These are phyloP conservation scores for Pythium aphanidermatum DNA, from an alignment of 352 stramenopile species.

Conservation along the genomic window DNA sequence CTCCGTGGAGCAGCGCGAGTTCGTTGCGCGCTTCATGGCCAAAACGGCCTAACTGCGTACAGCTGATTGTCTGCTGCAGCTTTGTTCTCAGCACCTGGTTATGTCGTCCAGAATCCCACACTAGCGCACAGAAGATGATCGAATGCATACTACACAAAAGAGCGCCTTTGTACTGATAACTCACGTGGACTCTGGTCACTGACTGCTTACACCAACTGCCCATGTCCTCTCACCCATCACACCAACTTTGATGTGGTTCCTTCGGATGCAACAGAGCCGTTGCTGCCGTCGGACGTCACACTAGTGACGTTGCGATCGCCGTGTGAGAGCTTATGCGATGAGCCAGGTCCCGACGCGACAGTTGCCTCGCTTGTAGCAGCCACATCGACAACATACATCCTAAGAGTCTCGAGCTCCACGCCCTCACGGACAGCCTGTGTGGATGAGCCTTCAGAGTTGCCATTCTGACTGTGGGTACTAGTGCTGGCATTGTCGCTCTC, in stretches of 20 bases:
- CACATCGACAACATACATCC: slow-evolving; percentile 43
- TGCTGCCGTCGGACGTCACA: slow-evolving; percentile 18
- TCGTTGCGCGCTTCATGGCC: slow-evolving; percentile 47
- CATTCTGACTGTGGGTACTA: neutral
- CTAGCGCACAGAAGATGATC: too few relatives aligned
- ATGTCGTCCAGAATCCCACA: too few relatives aligned
- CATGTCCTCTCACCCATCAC: too few relatives aligned
- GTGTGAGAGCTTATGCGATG: slow-evolving; percentile 15
- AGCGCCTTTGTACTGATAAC: too few relatives aligned
- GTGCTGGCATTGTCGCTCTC: slow-evolving; percentile 12
- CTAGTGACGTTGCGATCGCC: slow-evolving; percentile 12
- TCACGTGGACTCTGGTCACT: too few relatives aligned
- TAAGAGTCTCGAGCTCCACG: slow-evolving; percentile 57
- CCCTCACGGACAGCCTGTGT: too few relatives aligned
- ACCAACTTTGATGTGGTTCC: slow-evolving; percentile 13
- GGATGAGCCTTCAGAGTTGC: too few relatives aligned
- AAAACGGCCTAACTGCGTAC: slow-evolving; percentile 11
- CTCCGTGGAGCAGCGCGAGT: slow-evolving; percentile 63
- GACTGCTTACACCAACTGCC: too few relatives aligned
- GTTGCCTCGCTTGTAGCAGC: neutral
- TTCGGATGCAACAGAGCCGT: slow-evolving; percentile 1
- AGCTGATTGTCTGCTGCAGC: too few relatives aligned
- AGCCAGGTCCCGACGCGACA: slow-evolving; percentile 1
- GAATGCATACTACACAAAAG: too few relatives aligned
- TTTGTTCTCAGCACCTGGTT: too few relatives aligned